These are phyloP conservation scores for Inga leiocalycina DNA, from an alignment of 306 rosid genomes.

Conservation along the genomic window DNA sequence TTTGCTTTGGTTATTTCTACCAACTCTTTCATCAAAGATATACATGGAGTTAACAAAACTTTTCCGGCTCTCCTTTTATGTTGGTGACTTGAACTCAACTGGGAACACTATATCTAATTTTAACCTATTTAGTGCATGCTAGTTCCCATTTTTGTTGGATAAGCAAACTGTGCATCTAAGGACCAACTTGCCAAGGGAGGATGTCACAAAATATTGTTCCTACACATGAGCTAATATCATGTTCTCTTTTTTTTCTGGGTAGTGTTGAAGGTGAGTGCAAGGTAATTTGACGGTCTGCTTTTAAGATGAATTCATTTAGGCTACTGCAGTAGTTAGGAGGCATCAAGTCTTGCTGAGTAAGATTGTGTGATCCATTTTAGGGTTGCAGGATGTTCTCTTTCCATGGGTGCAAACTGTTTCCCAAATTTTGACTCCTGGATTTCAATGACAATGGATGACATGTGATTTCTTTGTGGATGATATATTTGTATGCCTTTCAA, in stretches of 20 bases:
- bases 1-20: conserved; percentile 16
- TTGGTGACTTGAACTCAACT: conserved; percentile 13
- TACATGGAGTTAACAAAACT: background rate
- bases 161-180: background rate
- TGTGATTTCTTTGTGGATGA: background rate
- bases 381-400: conserved; percentile 21
- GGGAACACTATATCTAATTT: background rate
- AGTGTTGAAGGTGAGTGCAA: conserved; percentile 18
- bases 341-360: conserved; percentile 11
- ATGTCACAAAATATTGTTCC: background rate
- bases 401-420: background rate
- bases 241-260: background rate
- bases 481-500: background rate
- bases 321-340: background rate
- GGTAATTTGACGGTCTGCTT: background rate
- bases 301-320: background rate
- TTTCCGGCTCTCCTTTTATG: conserved; percentile 14
- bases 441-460: conserved; percentile 26
- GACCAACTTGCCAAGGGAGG: background rate
- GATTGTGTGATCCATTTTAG: conserved; percentile 1
- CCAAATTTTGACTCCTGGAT: conserved; percentile 13
- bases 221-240: background rate
- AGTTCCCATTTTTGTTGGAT: conserved; percentile 15
- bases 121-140: conserved; percentile 3
- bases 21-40: conserved; percentile 11